Evolutionary conservation across 2,329 filamentous ascomycete genomes (phyloP).

Genomic region (Meredithiella fracta): DNA sequence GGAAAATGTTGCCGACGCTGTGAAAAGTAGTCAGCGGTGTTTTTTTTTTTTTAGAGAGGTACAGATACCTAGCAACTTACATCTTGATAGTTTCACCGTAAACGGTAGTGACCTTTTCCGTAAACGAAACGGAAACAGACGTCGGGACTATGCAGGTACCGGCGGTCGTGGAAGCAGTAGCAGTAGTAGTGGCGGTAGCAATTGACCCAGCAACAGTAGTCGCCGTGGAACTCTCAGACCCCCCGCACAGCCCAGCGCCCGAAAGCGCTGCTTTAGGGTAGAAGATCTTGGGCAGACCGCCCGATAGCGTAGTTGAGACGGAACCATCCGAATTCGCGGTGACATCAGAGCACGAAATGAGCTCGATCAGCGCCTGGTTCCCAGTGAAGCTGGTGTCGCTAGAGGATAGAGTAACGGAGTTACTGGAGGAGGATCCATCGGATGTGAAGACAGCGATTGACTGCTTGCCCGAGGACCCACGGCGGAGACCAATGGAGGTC

Average conservation of each 20-base stretch:
- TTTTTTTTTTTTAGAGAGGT: background rate
- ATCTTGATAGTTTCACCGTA: constrained; percentile 35
- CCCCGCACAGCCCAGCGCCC: constrained; percentile 10
- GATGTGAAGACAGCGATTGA: constrained; percentile 14
- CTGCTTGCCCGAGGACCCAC: constrained; percentile 13
- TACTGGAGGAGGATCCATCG: constrained; percentile 11
- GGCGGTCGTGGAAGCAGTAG: background rate
- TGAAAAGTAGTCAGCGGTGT: background rate
- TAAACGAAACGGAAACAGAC: constrained; percentile 27
- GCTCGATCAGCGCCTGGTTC: constrained; percentile 13
- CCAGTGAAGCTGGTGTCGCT: constrained; percentile 13
- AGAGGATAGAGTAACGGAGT: constrained; percentile 12
- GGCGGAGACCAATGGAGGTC: constrained; percentile 14
- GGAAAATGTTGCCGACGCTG: constrained; percentile 23
- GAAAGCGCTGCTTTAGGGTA: constrained; percentile 12
- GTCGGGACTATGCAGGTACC: constrained; percentile 19
- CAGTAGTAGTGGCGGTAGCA: constrained; percentile 1
- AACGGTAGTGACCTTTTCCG: constrained; percentile 26
- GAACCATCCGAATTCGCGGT: constrained; percentile 13
- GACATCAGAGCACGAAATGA: constrained; percentile 11
- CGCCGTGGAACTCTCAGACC: background rate
- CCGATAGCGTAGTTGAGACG: constrained; percentile 11
- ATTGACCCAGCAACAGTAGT: background rate
- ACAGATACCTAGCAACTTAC: constrained; percentile 21
- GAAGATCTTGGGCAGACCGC: constrained; percentile 14